Conservation (phyloP, 768 basidiomycete genomes). For the Russula olivacea region DNA sequence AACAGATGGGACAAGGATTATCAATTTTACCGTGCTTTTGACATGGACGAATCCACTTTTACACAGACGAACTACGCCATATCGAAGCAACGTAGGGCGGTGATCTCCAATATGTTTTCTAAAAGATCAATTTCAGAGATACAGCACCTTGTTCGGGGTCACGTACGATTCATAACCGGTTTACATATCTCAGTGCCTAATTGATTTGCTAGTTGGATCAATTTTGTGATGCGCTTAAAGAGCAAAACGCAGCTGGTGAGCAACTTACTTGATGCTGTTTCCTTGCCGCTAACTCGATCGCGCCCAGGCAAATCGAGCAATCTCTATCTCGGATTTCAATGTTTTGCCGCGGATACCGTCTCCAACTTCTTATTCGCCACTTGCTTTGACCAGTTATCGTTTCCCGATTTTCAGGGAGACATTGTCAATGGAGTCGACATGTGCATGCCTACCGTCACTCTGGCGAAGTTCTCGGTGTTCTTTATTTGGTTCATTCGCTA, state of each 20-base stretch:
- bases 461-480: not conserved
- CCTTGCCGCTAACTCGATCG: not conserved
- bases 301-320: constrained; percentile 28
- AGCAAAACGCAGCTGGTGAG: constrained; percentile 12
- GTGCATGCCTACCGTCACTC: constrained; percentile 29
- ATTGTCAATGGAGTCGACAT: constrained; percentile 33
- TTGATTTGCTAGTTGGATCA: constrained; percentile 32
- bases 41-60: constrained; percentile 34
- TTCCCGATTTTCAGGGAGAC: constrained; percentile 34
- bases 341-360: constrained; percentile 40
- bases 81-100: constrained; percentile 32
- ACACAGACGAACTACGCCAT: constrained; percentile 34
- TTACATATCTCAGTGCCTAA: not conserved
- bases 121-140: constrained; percentile 34
- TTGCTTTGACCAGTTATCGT: constrained; percentile 32
- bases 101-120: constrained; percentile 38
- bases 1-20: constrained; percentile 37
- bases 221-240: constrained; percentile 26
- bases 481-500: constrained; percentile 3
- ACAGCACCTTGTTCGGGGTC: constrained; percentile 33
- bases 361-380: constrained; percentile 39
- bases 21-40: constrained; percentile 36
- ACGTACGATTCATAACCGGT: constrained; percentile 24
- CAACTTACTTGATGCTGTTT: too few species aligned
- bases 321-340: constrained; percentile 39